These are phyloP conservation scores for Karstenula rhodostoma DNA, from an alignment of 2,329 filamentous ascomycete species.

Conservation along the genomic window DNA sequence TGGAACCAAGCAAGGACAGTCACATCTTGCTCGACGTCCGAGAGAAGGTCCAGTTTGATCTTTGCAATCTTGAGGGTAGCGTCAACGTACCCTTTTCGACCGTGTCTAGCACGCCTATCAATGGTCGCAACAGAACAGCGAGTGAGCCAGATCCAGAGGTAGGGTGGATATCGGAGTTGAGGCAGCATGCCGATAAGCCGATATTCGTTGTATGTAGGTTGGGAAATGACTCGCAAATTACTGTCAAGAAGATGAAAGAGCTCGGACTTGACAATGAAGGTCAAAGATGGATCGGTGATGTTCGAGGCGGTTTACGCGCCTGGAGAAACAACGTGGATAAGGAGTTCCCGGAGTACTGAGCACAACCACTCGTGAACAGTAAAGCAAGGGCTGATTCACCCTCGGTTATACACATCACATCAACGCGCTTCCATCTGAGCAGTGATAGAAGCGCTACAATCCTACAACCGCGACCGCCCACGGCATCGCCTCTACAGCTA, in stretches of 20 bases:
- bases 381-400: background rate
- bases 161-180: slow-evolving; percentile 43
- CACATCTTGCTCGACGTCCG: slow-evolving; percentile 82
- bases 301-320: slow-evolving; percentile 73
- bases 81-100: slow-evolving; percentile 76
- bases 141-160: slow-evolving; percentile 20
- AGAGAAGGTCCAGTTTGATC: slow-evolving; percentile 82
- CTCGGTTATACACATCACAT: background rate
- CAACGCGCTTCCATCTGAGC: background rate
- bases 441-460: background rate
- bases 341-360: slow-evolving; percentile 64
- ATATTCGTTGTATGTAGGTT: slow-evolving; percentile 78
- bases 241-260: slow-evolving; percentile 70
- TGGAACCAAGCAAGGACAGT: slow-evolving; percentile 38
- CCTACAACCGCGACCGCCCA: background rate
- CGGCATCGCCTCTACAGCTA: background rate
- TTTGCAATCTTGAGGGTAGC: slow-evolving; percentile 78
- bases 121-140: background rate
- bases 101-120: slow-evolving; percentile 46
- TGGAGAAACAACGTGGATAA: slow-evolving; percentile 75
- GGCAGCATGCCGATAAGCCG: slow-evolving; percentile 51
- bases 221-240: slow-evolving; percentile 81
- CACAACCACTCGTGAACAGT: background rate
- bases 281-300: slow-evolving; percentile 71
- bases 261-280: slow-evolving; percentile 63